Evolutionary conservation across 1,284 basidiomycete species (phyloP), one percentile per base, ranked within the genome.

Genomic region (Ganoderma lingzhi): DNA sequence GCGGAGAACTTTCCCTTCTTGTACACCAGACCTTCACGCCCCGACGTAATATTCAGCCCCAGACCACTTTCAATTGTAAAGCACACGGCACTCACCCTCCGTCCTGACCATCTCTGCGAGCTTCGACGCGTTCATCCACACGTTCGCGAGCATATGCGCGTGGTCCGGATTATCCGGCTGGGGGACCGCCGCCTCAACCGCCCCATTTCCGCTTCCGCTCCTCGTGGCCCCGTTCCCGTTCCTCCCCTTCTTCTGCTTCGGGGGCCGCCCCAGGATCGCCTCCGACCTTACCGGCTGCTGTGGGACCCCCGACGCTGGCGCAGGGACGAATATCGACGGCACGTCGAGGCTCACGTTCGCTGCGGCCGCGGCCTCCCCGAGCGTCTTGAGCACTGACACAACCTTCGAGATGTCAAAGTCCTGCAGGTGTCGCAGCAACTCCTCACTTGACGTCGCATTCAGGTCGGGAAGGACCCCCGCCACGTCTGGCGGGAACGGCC

Each of bases 1-100:
- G 88, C 86, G 19, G 92, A 93, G 76, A 95, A 96, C 77, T 93
- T 93, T 23, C 94, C 94, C 78, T 93, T 93, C 79, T 92, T 94
- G 78, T 92, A 95, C 4, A 92, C 85, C 23, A 95, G 84, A 39
- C 93, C 93, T 95, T 66, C 58, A 64, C 64, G 45, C 51, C 35
- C 37, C 39, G 64, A 77, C 19, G 62, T 64, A 44, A 70, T 70
- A 30, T 42, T 67, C 48, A 66, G 17, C 64, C 30, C 5, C 41
- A 70, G 61, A 28, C 14, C 39, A 64, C 37, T 68, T 23, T 37
- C 35, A 45, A 67, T 28, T n/a, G 30, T 45, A 19, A 35, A 19
- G 42, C 15, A 67, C 63, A 39, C 53, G 62, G 19, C 51, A 39
- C 45, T 75, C 51, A 93, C 93, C 93, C 84, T 93, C 85, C 12